Percentiles rank a stretch among this genome's conserved stretches.
Conservation (phyloP, 441 rosid genomes). For the Metrosideros polymorpha region DNA sequence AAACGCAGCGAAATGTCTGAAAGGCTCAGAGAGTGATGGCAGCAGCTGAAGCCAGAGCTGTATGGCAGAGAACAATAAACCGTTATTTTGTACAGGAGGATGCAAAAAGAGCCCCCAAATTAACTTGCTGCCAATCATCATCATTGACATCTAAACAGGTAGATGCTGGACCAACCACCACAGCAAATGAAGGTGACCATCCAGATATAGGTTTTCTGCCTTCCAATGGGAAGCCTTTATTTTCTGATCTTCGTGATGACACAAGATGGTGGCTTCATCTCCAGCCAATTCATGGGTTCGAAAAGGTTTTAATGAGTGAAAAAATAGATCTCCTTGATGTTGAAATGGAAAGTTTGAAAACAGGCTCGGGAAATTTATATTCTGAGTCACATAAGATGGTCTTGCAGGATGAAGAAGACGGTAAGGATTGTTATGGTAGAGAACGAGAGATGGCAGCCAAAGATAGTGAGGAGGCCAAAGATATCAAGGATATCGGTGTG, state of each 20-base stretch:
- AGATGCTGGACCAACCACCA: constrained; percentile 41
- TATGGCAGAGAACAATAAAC: constrained; percentile 88
- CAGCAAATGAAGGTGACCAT: constrained; percentile 29
- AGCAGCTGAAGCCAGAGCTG: constrained; percentile 88
- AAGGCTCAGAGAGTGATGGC: constrained; percentile 48
- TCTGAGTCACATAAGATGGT: constrained; percentile 6
- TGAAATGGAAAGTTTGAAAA: constrained; percentile 32
- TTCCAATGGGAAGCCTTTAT: constrained; percentile 31
- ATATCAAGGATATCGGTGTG: constrained; percentile 24
- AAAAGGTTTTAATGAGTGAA: constrained; percentile 43
- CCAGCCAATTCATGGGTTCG: constrained; percentile 50
- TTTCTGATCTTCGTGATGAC: constrained; percentile 37
- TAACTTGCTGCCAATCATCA: constrained; percentile 80
- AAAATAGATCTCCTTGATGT: constrained; percentile 31
- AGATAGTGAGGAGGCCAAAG: constrained; percentile 20
- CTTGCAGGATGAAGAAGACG: not conserved
- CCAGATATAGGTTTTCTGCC: constrained; percentile 48
- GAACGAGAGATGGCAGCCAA: constrained; percentile 6
- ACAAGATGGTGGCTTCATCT: constrained; percentile 71
- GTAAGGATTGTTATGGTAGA: not conserved
- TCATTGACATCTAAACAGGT: constrained; percentile 39
- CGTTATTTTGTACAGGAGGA: constrained; percentile 99
- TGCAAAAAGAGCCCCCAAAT: constrained; percentile 95
- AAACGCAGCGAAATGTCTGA: constrained; percentile 16
- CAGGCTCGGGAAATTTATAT: constrained; percentile 11